phyloP scores from a whole-genome alignment of 768 basidiomycete species.

The Tephrocybe sp. region DNA sequence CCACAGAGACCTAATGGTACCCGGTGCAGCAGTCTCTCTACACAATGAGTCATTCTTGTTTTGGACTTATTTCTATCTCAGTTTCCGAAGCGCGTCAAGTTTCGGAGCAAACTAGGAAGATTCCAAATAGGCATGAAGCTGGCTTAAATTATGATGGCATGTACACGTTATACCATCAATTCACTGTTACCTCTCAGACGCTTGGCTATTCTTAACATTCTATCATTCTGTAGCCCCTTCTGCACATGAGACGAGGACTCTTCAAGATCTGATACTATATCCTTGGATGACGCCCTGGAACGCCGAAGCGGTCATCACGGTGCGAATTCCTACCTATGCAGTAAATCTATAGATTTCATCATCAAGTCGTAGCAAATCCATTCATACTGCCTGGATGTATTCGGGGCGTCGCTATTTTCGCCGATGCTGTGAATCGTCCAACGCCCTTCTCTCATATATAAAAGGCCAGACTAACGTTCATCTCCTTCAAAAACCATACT shows the following conservation, averaged over 20 bases:
- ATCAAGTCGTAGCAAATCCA: slow-evolving; percentile 21
- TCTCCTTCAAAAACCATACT: slow-evolving; percentile 8
- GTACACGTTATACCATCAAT: slow-evolving; percentile 18
- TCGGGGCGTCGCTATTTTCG: slow-evolving; percentile 28
- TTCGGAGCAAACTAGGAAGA: background rate
- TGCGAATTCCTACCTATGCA: slow-evolving; percentile 23
- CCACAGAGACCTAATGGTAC: no score
- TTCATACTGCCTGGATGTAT: slow-evolving; percentile 27
- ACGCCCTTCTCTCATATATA: slow-evolving; percentile 6
- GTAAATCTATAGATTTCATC: slow-evolving; percentile 37
- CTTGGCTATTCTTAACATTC: slow-evolving; percentile 19
- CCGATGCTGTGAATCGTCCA: slow-evolving; percentile 17
- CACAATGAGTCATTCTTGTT: no score
- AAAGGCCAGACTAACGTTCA: background rate
- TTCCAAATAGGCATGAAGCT: slow-evolving; percentile 10
- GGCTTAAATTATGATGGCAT: slow-evolving; percentile 3
- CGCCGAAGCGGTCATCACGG: slow-evolving; percentile 27
- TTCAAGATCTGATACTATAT: slow-evolving; percentile 27
- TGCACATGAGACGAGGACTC: slow-evolving; percentile 18
- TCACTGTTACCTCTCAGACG: slow-evolving; percentile 14
- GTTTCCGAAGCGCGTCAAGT: background rate
- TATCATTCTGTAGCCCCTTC: slow-evolving; percentile 21
- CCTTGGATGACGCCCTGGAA: slow-evolving; percentile 13
- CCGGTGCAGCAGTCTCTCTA: no score
- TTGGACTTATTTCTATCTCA: background rate